phyloP scores from a whole-genome alignment of 352 stramenopile genomes.

The Blastocystis sp. region DNA sequence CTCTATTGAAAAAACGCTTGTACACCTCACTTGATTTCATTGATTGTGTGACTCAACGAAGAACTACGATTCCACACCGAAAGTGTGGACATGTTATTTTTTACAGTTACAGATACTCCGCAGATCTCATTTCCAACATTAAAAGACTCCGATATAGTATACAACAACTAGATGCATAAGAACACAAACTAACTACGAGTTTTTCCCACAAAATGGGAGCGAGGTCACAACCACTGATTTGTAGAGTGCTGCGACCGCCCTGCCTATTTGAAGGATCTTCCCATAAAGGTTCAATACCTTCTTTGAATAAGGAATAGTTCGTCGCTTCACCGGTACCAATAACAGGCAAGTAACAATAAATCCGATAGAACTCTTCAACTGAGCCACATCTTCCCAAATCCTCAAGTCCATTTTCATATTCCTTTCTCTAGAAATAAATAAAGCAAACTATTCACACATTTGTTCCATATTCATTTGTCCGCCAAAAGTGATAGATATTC shows the following conservation, averaged over 20 bases:
- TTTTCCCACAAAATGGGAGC: constrained; percentile 21
- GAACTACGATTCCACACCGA: constrained; percentile 11
- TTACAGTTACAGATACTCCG: constrained; percentile 22
- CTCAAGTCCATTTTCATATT: constrained; percentile 5
- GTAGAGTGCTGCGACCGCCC: background rate
- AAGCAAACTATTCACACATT: background rate
- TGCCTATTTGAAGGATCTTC: constrained; percentile 19
- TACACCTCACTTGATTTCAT: background rate
- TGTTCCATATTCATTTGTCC: background rate
- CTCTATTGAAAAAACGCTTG: background rate
- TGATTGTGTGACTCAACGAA: background rate
- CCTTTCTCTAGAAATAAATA: background rate
- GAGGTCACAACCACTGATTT: background rate
- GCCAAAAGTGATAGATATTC: constrained; percentile 46
- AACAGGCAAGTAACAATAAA: constrained; percentile 17
- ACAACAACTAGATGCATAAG: background rate
- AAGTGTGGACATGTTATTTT: background rate
- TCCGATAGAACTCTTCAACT: constrained; percentile 27
- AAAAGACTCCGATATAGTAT: constrained; percentile 18
- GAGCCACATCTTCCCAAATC: constrained; percentile 4
- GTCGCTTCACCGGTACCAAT: background rate
- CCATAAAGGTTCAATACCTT: constrained; percentile 31
- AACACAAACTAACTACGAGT: background rate
- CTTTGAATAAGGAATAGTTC: constrained; percentile 26
- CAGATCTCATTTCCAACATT: constrained; percentile 49